phyloP scores from a whole-genome alignment of 192 early-diverging fungal species.

The Gamsiella multidivaricata region DNA sequence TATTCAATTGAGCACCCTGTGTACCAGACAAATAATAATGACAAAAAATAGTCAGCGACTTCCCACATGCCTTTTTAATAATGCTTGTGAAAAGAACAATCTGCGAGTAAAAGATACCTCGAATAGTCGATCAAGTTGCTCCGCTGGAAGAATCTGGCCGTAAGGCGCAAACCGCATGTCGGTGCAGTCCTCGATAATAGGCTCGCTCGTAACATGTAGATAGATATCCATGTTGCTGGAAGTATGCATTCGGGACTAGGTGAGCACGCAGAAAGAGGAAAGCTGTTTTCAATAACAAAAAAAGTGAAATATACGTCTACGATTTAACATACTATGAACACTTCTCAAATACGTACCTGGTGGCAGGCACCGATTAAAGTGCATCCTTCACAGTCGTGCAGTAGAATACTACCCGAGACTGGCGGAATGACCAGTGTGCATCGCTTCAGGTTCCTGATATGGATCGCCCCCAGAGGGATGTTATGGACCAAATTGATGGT shows the following conservation, averaged over 20 bases:
- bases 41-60: too few relatives aligned
- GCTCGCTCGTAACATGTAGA: constrained; percentile 78
- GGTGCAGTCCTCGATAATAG: constrained; percentile 88
- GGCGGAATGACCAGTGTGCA: constrained; percentile 73
- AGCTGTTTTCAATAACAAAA: not conserved
- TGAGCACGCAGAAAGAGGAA: not conserved
- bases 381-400: constrained; percentile 72
- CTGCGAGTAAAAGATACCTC: constrained; percentile 13
- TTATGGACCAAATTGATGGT: constrained; percentile 71
- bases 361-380: constrained; percentile 77
- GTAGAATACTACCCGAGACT: constrained; percentile 77
- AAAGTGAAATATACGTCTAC: not conserved
- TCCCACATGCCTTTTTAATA: too few relatives aligned
- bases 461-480: constrained; percentile 72
- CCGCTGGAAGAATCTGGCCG: constrained; percentile 41
- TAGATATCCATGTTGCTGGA: constrained; percentile 71
- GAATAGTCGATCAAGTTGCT: constrained; percentile 45
- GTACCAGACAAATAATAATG: not conserved
- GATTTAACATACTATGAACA: too few relatives aligned
- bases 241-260: constrained; percentile 85
- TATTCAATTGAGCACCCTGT: constrained; percentile 45
- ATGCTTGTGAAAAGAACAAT: not conserved
- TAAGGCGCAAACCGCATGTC: constrained; percentile 77
- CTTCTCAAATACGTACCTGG: too few relatives aligned
- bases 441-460: constrained; percentile 75